A percentile compares a stretch with the other conserved stretches of the same genome.
These are phyloP conservation scores for Calycina marina DNA, from an alignment of 2,329 filamentous ascomycete genomes.

Conservation along the genomic window DNA sequence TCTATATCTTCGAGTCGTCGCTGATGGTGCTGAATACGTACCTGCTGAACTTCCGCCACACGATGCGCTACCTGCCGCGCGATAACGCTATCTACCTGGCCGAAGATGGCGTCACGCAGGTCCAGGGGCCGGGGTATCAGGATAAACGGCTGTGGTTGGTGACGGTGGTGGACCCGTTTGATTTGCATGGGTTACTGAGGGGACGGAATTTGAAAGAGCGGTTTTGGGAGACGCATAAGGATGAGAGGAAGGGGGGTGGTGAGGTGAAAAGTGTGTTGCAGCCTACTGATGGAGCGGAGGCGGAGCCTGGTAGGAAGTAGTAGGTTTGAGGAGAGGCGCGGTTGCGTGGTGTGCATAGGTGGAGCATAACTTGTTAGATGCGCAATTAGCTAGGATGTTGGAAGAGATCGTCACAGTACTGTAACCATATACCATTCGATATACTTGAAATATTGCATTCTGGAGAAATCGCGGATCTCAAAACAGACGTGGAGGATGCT, in stretches of 20 bases:
- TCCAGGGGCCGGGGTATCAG: slow-evolving; percentile 33
- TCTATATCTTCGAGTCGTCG: slow-evolving; percentile 40
- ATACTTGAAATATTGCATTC: no score
- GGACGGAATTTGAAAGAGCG: slow-evolving; percentile 13
- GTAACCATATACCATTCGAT: no score
- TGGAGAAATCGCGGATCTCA: no score
- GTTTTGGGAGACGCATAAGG: slow-evolving; percentile 17
- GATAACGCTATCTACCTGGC: slow-evolving; percentile 34
- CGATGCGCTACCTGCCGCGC: slow-evolving; percentile 34
- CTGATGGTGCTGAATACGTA: slow-evolving; percentile 37
- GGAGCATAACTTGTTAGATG: no score
- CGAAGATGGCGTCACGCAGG: slow-evolving; percentile 33
- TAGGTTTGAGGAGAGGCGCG: no score
- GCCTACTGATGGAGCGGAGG: no score
- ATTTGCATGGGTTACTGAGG: slow-evolving; percentile 13
- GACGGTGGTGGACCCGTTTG: slow-evolving; percentile 21
- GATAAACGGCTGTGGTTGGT: slow-evolving; percentile 26
- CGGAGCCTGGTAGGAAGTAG: background rate
- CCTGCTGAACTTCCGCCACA: slow-evolving; percentile 36
- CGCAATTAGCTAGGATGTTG: no score
- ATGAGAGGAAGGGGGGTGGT: slow-evolving; percentile 2
- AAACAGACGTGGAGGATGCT: no score
- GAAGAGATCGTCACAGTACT: no score
- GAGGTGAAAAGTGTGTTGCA: background rate
- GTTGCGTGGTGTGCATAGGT: no score